These are phyloP conservation scores for Corrigiola litoralis DNA, from an alignment of 179 eudicot species.

Conservation along the genomic window DNA sequence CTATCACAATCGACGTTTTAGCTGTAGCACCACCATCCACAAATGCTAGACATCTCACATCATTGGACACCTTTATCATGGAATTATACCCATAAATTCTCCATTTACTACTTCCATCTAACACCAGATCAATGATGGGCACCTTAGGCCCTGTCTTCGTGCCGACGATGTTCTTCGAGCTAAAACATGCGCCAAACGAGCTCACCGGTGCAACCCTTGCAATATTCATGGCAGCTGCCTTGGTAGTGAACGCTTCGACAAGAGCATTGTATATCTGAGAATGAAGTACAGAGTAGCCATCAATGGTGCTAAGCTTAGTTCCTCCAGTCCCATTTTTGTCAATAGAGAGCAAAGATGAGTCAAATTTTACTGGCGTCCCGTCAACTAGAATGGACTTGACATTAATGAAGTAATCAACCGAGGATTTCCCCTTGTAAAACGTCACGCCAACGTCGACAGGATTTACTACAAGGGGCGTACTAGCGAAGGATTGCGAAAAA, in stretches of 20 bases:
- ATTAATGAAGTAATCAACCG: conserved; percentile 33
- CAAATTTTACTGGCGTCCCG: conserved; percentile 16
- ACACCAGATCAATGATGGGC: conserved; percentile 38
- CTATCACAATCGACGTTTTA: conserved; percentile 50
- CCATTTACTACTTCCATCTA: conserved; percentile 39
- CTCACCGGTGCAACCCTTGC: conserved; percentile 25
- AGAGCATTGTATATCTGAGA: conserved; percentile 22
- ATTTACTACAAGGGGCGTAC: conserved; percentile 27
- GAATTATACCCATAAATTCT: conserved; percentile 46
- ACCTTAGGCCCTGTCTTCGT: conserved; percentile 22
- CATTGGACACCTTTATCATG: conserved; percentile 30
- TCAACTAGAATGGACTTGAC: conserved; percentile 28
- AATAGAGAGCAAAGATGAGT: conserved; percentile 10
- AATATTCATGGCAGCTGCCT: conserved; percentile 24
- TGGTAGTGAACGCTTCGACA: conserved; percentile 10
- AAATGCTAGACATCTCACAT: conserved; percentile 50
- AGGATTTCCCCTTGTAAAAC: conserved; percentile 13
- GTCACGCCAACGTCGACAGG: conserved; percentile 26
- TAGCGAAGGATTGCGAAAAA: conserved; percentile 1
- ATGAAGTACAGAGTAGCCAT: conserved; percentile 23
- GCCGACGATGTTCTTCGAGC: conserved; percentile 20
- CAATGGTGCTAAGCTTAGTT: conserved; percentile 32
- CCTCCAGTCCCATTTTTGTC: conserved; percentile 30
- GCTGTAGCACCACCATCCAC: conserved; percentile 46
- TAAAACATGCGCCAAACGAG: conserved; percentile 40